A percentile compares a stretch with the other conserved stretches of the same genome.
Conservation (phyloP, 2,329 filamentous ascomycete species). For the Esteya vermicola region DNA sequence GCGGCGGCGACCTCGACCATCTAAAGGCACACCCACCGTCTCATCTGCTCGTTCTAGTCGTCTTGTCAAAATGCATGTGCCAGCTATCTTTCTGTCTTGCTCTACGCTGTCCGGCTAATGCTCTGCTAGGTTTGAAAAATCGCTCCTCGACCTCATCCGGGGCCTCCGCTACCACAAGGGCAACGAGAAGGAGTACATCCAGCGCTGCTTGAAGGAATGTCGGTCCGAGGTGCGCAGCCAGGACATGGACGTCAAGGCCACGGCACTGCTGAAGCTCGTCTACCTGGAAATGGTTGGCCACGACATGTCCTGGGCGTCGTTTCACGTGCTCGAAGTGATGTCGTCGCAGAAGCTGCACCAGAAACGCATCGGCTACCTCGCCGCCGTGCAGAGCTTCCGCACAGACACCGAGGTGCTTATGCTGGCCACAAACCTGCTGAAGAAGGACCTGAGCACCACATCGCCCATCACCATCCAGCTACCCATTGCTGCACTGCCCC, state of each 20-base stretch:
- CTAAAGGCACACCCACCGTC: too few species aligned
- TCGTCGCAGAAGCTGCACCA: slow-evolving; percentile 87
- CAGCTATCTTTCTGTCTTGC: neutral
- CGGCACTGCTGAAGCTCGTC: slow-evolving; percentile 84
- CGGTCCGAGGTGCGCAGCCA: slow-evolving; percentile 80
- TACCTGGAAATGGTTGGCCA: slow-evolving; percentile 99
- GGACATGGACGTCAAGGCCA: slow-evolving; percentile 97
- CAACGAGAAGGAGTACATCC: slow-evolving; percentile 87
- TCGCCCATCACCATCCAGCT: slow-evolving; percentile 67
- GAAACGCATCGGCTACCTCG: slow-evolving; percentile 89
- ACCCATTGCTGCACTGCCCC: slow-evolving; percentile 79
- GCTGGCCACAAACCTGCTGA: slow-evolving; percentile 90
- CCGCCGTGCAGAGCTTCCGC: slow-evolving; percentile 89
- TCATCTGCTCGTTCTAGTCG: too few species aligned
- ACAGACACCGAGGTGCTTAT: slow-evolving; percentile 94
- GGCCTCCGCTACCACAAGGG: slow-evolving; percentile 93
- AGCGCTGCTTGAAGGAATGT: slow-evolving; percentile 88
- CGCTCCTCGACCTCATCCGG: slow-evolving; percentile 94
- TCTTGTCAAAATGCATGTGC: too few species aligned
- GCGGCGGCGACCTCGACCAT: too few species aligned
- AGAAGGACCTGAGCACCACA: slow-evolving; percentile 75
- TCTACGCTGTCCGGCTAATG: neutral
- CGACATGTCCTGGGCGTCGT: slow-evolving; percentile 99
- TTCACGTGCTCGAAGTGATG: slow-evolving; percentile 98
- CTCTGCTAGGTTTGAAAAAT: slow-evolving; percentile 86